Evolutionary conservation across 1,284 basidiomycete species (phyloP).

Genomic region (Melampsora occidentalis): DNA sequence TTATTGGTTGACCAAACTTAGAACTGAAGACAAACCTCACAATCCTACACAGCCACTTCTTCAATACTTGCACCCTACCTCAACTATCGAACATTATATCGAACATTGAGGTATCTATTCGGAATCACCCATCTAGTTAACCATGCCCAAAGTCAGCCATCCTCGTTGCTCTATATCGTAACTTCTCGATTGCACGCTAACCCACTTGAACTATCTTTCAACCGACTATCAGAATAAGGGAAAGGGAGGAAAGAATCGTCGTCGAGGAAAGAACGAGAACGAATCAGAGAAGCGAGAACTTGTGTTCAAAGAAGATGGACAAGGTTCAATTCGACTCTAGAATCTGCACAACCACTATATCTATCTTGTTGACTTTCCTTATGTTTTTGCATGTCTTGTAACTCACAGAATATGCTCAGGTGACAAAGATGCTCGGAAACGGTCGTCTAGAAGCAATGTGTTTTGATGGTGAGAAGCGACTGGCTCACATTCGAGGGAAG

Average conservation of each 20-base stretch:
- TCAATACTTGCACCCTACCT: background rate
- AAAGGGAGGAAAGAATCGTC: slow-evolving; percentile 97
- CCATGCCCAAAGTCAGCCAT: background rate
- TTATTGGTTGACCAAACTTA: no score
- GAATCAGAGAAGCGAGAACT: slow-evolving; percentile 97
- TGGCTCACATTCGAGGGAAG: slow-evolving; percentile 97
- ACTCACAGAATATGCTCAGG: slow-evolving; percentile 85
- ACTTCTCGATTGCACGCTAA: background rate
- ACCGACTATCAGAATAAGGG: slow-evolving; percentile 51
- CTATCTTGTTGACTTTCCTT: background rate
- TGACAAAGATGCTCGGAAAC: slow-evolving; percentile 97
- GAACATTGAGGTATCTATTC: background rate
- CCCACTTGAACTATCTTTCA: slow-evolving; percentile 6
- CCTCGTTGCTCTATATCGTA: background rate
- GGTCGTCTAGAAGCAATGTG: slow-evolving; percentile 94
- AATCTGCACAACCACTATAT: background rate
- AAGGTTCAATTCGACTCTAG: slow-evolving; percentile 59
- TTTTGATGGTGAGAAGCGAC: slow-evolving; percentile 96
- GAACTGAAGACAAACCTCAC: background rate
- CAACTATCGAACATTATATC: background rate
- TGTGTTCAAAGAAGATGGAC: slow-evolving; percentile 97
- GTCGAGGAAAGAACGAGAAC: slow-evolving; percentile 99
- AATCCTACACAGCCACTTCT: background rate
- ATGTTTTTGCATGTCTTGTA: background rate
- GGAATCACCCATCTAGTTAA: background rate